These are phyloP conservation scores for Arthrobotrys sphaeroides DNA, from an alignment of 2,329 filamentous ascomycete species.

Conservation along the genomic window DNA sequence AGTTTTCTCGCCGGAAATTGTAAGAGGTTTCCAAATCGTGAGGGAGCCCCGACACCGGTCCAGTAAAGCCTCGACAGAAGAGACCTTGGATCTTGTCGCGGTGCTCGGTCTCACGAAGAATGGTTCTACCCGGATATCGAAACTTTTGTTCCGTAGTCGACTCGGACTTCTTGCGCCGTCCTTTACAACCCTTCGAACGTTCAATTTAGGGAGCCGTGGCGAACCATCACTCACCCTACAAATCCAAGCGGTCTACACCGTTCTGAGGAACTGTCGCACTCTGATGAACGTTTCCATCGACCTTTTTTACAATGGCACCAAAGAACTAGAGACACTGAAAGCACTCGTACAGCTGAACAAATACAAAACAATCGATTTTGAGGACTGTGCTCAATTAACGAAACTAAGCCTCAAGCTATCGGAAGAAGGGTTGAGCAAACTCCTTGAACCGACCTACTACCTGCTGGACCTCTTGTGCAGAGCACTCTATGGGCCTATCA, in stretches of 20 bases:
- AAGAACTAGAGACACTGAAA: too few species aligned
- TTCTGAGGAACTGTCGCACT: not conserved
- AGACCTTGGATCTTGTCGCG: not conserved
- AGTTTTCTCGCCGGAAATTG: not conserved
- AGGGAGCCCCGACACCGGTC: not conserved
- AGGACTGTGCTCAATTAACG: not conserved
- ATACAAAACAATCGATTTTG: too few species aligned
- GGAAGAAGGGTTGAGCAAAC: not conserved
- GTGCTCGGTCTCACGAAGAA: not conserved
- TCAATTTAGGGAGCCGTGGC: not conserved
- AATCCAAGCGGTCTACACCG: not conserved
- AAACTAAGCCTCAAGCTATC: not conserved
- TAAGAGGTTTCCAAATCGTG: not conserved
- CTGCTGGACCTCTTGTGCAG: not conserved
- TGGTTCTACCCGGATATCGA: not conserved
- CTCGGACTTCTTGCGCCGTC: not conserved
- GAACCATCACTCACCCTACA: not conserved
- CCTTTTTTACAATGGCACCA: not conserved
- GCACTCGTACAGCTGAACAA: too few species aligned
- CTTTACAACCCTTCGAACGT: not conserved
- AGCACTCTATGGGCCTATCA: not conserved
- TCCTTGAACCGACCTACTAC: not conserved
- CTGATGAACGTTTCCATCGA: not conserved
- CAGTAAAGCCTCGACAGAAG: not conserved
- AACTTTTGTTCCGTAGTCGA: not conserved